Conservation (phyloP, 2,329 filamentous ascomycete species). For the Chalaropsis ovoidea region DNA sequence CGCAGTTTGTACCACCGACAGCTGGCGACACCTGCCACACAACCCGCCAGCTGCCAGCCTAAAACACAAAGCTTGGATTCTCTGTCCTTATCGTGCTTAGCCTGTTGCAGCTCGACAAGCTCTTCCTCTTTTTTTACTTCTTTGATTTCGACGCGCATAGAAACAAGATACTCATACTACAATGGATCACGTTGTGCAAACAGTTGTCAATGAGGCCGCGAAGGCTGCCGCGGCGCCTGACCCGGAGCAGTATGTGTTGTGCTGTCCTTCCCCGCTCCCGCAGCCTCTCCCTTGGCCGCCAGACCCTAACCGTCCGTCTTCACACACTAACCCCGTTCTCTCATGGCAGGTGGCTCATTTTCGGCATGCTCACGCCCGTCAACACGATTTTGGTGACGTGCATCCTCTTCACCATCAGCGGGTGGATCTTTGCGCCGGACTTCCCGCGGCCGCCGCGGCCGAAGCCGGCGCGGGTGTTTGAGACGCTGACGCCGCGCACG, state of each 20-base stretch:
- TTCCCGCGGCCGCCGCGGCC: constrained; percentile 39
- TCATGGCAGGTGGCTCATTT: constrained; percentile 30
- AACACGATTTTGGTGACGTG: constrained; percentile 51
- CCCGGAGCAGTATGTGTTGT: constrained; percentile 26
- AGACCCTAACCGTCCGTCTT: not conserved
- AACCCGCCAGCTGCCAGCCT: not conserved
- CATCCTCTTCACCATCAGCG: constrained; percentile 44
- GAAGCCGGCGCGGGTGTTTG: constrained; percentile 51
- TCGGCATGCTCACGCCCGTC: constrained; percentile 48
- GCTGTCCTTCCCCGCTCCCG: constrained; percentile 9
- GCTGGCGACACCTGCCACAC: not conserved
- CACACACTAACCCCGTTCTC: not conserved
- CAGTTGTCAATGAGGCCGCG: constrained; percentile 44
- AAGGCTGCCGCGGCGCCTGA: constrained; percentile 32
- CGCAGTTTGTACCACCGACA: not conserved
- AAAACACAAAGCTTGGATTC: not conserved
- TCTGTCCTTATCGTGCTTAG: constrained; percentile 12
- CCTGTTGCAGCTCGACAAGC: not conserved
- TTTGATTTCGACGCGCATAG: not conserved
- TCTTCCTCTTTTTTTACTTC: not conserved
- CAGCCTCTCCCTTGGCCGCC: not conserved
- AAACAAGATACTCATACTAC: not conserved
- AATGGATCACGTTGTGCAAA: constrained; percentile 51
- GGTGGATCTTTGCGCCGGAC: constrained; percentile 23
- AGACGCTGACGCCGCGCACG: constrained; percentile 63